phyloP scores from a whole-genome alignment of 225 moss, liverwort and hornwort genomes.

The Takakia lepidozioides region DNA sequence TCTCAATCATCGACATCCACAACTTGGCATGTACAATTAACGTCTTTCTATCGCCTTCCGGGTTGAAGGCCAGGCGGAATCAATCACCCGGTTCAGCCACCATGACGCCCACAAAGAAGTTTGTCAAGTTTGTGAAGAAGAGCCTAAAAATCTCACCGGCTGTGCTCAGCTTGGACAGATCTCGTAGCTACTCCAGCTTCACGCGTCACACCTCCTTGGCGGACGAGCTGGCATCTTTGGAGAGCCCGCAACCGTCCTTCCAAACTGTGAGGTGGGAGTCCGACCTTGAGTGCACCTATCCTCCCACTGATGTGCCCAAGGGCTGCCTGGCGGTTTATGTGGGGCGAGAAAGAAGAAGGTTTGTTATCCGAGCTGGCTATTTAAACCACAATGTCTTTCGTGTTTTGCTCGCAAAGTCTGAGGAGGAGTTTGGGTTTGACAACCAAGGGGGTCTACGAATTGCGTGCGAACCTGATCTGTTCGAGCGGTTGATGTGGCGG shows the following conservation, averaged over 20 bases:
- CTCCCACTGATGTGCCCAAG: conserved; percentile 38
- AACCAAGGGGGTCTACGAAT: conserved; percentile 40
- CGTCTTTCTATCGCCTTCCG: too few species aligned
- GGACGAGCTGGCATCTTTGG: too few species aligned
- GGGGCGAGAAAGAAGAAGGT: conserved; percentile 39
- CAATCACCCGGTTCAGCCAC: too few species aligned
- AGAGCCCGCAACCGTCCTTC: conserved; percentile 7
- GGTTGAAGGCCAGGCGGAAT: too few species aligned
- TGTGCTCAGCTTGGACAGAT: too few species aligned
- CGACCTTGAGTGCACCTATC: too few species aligned
- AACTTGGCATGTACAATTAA: too few species aligned
- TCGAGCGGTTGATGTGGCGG: conserved; percentile 41
- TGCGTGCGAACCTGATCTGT: conserved; percentile 30
- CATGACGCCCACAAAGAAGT: too few species aligned
- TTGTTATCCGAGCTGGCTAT: conserved; percentile 36
- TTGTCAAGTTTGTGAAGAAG: too few species aligned
- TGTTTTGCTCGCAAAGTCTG: conserved; percentile 28
- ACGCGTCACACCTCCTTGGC: background rate
- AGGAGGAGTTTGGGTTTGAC: conserved; percentile 54
- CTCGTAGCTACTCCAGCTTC: too few species aligned
- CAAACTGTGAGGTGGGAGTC: conserved; percentile 5
- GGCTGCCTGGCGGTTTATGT: conserved; percentile 53
- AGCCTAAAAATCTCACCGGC: too few species aligned
- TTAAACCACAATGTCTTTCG: conserved; percentile 39
- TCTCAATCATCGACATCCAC: too few species aligned